Percentiles rank a stretch among this genome's conserved stretches.
These are phyloP conservation scores for Ophiosphaerella korrae DNA, from an alignment of 2,329 filamentous ascomycete genomes.

Conservation along the genomic window DNA sequence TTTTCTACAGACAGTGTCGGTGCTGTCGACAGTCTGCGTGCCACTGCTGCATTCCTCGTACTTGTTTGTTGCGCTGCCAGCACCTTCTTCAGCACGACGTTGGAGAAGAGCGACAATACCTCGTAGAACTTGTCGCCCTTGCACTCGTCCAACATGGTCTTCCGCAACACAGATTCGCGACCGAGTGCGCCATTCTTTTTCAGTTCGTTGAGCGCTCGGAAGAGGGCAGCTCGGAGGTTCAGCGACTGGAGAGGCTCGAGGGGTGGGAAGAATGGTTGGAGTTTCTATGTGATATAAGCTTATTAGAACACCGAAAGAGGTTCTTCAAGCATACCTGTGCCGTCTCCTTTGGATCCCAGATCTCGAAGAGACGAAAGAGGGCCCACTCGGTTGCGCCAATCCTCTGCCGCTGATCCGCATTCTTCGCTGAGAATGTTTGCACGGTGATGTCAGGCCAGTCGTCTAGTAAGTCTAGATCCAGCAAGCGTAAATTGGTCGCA, in stretches of 20 bases:
- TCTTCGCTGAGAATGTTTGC: slow-evolving; percentile 70
- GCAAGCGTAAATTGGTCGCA: slow-evolving; percentile 79
- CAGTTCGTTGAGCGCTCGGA: slow-evolving; percentile 78
- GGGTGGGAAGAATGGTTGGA: slow-evolving; percentile 88
- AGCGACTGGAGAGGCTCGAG: slow-evolving; percentile 88
- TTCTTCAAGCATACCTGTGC: slow-evolving; percentile 61
- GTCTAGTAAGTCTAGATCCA: slow-evolving; percentile 74
- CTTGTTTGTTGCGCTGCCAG: slow-evolving; percentile 58
- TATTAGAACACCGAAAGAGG: slow-evolving; percentile 1
- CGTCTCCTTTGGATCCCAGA: slow-evolving; percentile 81
- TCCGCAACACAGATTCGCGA: slow-evolving; percentile 78
- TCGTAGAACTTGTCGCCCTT: slow-evolving; percentile 90
- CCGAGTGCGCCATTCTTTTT: slow-evolving; percentile 88
- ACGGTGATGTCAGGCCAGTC: slow-evolving; percentile 81
- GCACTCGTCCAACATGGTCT: slow-evolving; percentile 97
- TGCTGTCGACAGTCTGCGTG: slow-evolving; percentile 57
- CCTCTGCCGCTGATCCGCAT: slow-evolving; percentile 80
- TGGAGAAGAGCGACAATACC: slow-evolving; percentile 81
- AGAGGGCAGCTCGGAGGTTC: slow-evolving; percentile 83
- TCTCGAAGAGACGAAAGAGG: slow-evolving; percentile 81
- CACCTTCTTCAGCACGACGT: slow-evolving; percentile 75
- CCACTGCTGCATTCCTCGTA: slow-evolving; percentile 43
- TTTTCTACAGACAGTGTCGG: slow-evolving; percentile 34
- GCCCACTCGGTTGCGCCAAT: slow-evolving; percentile 87
- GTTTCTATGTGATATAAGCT: slow-evolving; percentile 64